phyloP scores from a whole-genome alignment of 805 yeast species.

The Zygosaccharomyces gambellarensis region DNA sequence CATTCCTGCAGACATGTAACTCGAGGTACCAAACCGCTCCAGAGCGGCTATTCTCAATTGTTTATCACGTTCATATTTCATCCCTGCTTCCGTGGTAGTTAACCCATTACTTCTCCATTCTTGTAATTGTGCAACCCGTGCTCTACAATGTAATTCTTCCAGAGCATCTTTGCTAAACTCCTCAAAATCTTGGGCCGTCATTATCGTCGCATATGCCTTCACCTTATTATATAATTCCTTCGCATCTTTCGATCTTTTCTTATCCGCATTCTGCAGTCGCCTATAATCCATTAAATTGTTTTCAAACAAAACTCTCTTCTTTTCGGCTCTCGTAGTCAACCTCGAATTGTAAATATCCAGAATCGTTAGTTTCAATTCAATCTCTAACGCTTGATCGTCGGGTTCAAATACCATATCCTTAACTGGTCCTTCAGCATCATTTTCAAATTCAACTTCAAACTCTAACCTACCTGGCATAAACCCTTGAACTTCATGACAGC shows the following conservation, averaged over 20 bases:
- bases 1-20: slow-evolving; percentile 24
- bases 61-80: slow-evolving; percentile 84
- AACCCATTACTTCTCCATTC: slow-evolving; percentile 91
- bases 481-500: slow-evolving; percentile 95
- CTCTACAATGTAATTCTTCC: slow-evolving; percentile 71
- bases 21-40: slow-evolving; percentile 44
- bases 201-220: slow-evolving; percentile 74
- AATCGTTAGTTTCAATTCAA: slow-evolving; percentile 81
- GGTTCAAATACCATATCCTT: slow-evolving; percentile 95
- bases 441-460: slow-evolving; percentile 93
- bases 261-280: slow-evolving; percentile 73
- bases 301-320: slow-evolving; percentile 74
- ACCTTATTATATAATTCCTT: slow-evolving; percentile 71
- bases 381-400: slow-evolving; percentile 83
- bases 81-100: slow-evolving; percentile 75
- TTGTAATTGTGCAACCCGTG: slow-evolving; percentile 83
- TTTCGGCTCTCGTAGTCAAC: slow-evolving; percentile 86
- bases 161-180: slow-evolving; percentile 67
- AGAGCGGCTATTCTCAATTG: slow-evolving; percentile 57
- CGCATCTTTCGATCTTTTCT: slow-evolving; percentile 82
- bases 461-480: slow-evolving; percentile 98
- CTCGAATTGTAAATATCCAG: slow-evolving; percentile 86
- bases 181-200: slow-evolving; percentile 78
- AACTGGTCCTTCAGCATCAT: slow-evolving; percentile 90
- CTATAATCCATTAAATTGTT: slow-evolving; percentile 82